Evolutionary conservation across 805 yeast genomes (phyloP).

Genomic region (Tetrapisispora namnaoensis): DNA sequence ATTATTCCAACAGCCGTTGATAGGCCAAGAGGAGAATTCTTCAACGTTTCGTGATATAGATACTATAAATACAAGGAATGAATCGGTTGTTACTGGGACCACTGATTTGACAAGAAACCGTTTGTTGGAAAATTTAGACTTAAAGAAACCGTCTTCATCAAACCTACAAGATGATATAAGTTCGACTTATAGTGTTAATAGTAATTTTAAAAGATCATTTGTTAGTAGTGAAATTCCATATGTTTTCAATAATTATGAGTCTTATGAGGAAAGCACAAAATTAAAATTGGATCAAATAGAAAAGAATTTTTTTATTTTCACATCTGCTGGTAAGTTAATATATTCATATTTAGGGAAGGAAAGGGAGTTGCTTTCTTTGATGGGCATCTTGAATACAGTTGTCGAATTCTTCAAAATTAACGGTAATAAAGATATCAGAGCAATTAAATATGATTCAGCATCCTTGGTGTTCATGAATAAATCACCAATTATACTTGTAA

Average conservation of each 20-base stretch:
- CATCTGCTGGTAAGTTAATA: conserved; percentile 83
- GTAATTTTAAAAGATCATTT: conserved; percentile 8
- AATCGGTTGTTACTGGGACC: not conserved
- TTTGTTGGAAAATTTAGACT: not conserved
- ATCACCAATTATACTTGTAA: conserved; percentile 64
- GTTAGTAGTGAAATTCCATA: conserved; percentile 26
- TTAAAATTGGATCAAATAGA: conserved; percentile 7
- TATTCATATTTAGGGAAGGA: conserved; percentile 61
- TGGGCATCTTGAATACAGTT: conserved; percentile 75
- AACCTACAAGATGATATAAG: conserved; percentile 1
- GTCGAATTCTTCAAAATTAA: conserved; percentile 53
- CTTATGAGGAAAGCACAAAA: not conserved
- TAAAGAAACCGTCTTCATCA: not conserved
- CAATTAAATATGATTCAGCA: conserved; percentile 29
- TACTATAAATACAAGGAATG: not conserved
- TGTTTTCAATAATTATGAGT: conserved; percentile 9
- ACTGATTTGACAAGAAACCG: not conserved
- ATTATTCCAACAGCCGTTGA: not conserved
- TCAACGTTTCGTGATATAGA: not conserved
- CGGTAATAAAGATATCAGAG: conserved; percentile 31
- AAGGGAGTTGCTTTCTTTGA: conserved; percentile 47
- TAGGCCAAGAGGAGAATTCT: not conserved
- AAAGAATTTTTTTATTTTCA: conserved; percentile 71
- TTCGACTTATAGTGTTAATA: conserved; percentile 1
- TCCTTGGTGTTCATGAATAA: conserved; percentile 49